Percentiles rank a stretch among this genome's conserved stretches.
Evolutionary conservation across 169 alveolate genomes (phyloP).

Genomic region (Plasmodium vivax): DNA sequence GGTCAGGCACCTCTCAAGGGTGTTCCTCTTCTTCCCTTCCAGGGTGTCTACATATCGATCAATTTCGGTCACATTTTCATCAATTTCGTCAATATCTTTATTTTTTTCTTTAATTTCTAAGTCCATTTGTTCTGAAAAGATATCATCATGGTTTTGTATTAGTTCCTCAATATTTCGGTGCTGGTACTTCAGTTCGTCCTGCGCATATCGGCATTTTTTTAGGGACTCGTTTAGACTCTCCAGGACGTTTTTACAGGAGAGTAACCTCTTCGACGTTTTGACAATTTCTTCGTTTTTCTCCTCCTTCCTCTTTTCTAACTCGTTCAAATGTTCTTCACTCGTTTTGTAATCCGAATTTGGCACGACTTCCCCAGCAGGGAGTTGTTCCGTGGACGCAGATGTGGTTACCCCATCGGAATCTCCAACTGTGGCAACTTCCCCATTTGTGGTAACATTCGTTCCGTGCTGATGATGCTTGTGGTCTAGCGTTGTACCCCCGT

Average conservation of each 20-base stretch:
- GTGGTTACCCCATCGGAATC: background rate
- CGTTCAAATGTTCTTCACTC: constrained; percentile 38
- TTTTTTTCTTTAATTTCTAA: constrained; percentile 64
- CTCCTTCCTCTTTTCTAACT: constrained; percentile 21
- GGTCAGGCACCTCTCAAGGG: background rate
- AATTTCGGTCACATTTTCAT: constrained; percentile 10
- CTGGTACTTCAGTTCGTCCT: constrained; percentile 47
- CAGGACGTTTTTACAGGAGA: constrained; percentile 20
- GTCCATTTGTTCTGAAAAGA: constrained; percentile 60
- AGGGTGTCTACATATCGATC: constrained; percentile 9
- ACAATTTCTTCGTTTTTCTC: constrained; percentile 34
- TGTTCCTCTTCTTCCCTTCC: constrained; percentile 8
- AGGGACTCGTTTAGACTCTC: constrained; percentile 42
- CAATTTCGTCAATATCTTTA: constrained; percentile 10
- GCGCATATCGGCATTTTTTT: constrained; percentile 32
- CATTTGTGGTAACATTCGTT: background rate
- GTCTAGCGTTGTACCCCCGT: background rate
- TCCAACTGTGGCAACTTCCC: background rate
- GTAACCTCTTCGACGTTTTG: constrained; percentile 9
- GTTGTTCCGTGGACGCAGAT: background rate
- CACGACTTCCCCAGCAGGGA: background rate
- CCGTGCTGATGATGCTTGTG: background rate
- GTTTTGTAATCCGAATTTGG: background rate
- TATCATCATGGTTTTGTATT: constrained; percentile 33
- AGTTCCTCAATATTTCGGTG: constrained; percentile 47